phyloP scores from a whole-genome alignment of 2,329 filamentous ascomycete species.

The Penicillium hordei region DNA sequence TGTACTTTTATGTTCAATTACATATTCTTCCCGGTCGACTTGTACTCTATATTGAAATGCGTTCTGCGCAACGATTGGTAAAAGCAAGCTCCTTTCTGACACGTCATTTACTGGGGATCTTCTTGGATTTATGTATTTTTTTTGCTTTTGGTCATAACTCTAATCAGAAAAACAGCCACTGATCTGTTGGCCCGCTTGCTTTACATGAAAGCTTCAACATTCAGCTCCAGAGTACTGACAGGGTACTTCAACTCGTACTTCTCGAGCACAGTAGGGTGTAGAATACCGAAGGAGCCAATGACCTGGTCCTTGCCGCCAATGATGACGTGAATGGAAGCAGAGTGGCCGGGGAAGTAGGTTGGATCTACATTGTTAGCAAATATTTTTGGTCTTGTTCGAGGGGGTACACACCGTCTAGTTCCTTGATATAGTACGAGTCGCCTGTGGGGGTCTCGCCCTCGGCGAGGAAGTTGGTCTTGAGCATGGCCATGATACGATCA shows the following conservation, averaged over 20 bases:
- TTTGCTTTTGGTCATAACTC: not conserved
- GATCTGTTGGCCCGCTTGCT: not conserved
- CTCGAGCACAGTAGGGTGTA: conserved; percentile 89
- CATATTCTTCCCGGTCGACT: not conserved
- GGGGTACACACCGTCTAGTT: conserved; percentile 66
- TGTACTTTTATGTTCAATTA: not conserved
- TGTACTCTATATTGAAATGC: not conserved
- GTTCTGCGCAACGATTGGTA: not conserved
- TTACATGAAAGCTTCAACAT: conserved; percentile 87
- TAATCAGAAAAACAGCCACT: not conserved
- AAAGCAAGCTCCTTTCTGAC: not conserved
- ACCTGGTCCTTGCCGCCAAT: conserved; percentile 70
- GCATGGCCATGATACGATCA: conserved; percentile 89
- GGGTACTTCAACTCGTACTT: conserved; percentile 93
- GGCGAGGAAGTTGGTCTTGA: conserved; percentile 76
- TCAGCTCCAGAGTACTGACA: conserved; percentile 90
- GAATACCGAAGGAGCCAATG: conserved; percentile 88
- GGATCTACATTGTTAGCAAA: conserved; percentile 54
- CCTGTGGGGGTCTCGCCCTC: conserved; percentile 61
- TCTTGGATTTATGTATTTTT: conserved; percentile 3
- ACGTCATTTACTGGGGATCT: not conserved
- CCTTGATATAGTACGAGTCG: conserved; percentile 87
- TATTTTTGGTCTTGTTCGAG: not conserved
- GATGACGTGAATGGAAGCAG: conserved; percentile 78
- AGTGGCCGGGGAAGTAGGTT: conserved; percentile 89